Conservation (phyloP, 1,139 yeast species). For the Debaryomyces nepalensis region DNA sequence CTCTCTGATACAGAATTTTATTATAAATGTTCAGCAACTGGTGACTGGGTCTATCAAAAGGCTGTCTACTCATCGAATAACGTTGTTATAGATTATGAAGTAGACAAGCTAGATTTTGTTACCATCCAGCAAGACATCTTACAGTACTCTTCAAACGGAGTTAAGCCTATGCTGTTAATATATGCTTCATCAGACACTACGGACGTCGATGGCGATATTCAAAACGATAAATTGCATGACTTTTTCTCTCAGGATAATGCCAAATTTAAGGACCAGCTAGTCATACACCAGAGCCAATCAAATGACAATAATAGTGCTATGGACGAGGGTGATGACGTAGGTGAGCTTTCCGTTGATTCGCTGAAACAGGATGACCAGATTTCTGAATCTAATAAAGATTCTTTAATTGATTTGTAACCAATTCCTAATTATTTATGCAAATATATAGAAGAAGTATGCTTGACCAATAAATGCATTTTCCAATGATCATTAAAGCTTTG, state of each 20-base stretch:
- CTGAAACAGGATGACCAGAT: no score
- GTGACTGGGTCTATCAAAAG: conserved; percentile 26
- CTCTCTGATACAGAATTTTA: conserved; percentile 37
- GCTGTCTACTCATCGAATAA: conserved; percentile 13
- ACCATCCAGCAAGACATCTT: conserved; percentile 23
- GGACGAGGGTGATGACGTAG: conserved; percentile 12
- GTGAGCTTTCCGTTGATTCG: background rate
- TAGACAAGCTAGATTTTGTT: conserved; percentile 28
- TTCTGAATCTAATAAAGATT: background rate
- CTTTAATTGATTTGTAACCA: background rate
- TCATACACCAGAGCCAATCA: conserved; percentile 38
- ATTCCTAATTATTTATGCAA: background rate
- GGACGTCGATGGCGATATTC: conserved; percentile 13
- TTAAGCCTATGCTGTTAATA: conserved; percentile 24
- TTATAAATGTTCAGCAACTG: conserved; percentile 19
- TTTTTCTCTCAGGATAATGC: conserved; percentile 27
- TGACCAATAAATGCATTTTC: no score
- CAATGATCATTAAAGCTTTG: no score
- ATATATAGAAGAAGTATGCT: no score
- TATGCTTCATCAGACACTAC: conserved; percentile 23
- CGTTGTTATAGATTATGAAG: conserved; percentile 22
- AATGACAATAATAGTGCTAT: conserved; percentile 29
- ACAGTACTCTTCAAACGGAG: conserved; percentile 21
- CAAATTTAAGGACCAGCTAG: background rate
- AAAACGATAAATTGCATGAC: conserved; percentile 17